Evolutionary conservation across 2,329 filamentous ascomycete species (phyloP), one percentile per base, ranked within the genome.

Genomic region (Arthrobotrys megalospora): DNA sequence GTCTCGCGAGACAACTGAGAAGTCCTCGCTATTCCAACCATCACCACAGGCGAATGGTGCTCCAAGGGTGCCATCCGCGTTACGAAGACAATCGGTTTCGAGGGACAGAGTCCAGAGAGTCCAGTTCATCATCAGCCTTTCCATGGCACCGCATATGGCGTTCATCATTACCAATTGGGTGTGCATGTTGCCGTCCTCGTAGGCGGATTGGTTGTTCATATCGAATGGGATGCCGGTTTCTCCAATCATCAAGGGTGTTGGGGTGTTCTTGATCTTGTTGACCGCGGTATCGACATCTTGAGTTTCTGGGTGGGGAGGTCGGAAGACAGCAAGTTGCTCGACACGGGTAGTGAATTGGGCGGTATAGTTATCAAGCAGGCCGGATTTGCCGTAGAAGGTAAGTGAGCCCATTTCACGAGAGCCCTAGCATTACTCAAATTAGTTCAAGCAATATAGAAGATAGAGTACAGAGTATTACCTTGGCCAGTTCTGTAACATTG

Each of bases 21-120:
- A 86, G 53, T 86, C 85, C 69, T 86, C 85, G 67, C 84, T 85
- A 70, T 86, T 86, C 85, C 85, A 86, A 0, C 85, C 84, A 10
- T 86, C 85, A 0, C 85, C 85, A 7, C 84, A 84, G 14, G 71
- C 67, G 53, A 76, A 60, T 10, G 58, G 43, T 24, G 78, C 77
- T 11, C 76, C 63, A 1, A 78, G 76, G 11, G 21, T 77, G 12
- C 72, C 67, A 43, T 79, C 82, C 3, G 82, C 80, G 64, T 85
- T 85, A 41, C 83, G 82, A 0, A 84, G 84, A 53, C 85, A 85
- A 50, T 85, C 85, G 67, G 86, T 85, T 82, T 85, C 85, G 5
- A 85, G 77, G 0, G 85, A 85, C 14, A 86, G 85, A 1, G 82
- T 83, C 82, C 43, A 82, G 64, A 81, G 83, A 80, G 65, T 85